These are phyloP conservation scores for Luffa acutangula DNA, from an alignment of 306 rosid genomes.

Conservation along the genomic window DNA sequence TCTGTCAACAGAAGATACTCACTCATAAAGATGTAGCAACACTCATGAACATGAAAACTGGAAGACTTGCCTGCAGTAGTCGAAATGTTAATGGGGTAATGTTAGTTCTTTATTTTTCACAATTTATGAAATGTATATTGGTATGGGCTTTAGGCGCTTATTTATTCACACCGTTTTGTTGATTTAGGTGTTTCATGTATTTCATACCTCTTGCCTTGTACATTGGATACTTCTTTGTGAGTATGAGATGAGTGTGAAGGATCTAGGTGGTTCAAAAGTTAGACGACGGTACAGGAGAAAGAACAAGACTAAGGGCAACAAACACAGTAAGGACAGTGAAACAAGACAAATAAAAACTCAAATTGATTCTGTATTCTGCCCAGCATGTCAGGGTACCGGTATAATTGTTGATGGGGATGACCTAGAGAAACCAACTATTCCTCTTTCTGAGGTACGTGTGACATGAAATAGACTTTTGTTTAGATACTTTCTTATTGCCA, in stretches of 20 bases:
- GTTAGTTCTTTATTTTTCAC: background rate
- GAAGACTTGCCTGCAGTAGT: constrained; percentile 74
- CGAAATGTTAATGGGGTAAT: constrained; percentile 75
- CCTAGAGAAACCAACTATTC: constrained; percentile 36
- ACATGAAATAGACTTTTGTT: background rate
- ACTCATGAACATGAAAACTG: constrained; percentile 61
- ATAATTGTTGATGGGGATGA: constrained; percentile 30
- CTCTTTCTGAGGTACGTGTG: constrained; percentile 54
- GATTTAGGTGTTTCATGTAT: constrained; percentile 74
- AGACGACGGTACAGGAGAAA: constrained; percentile 41
- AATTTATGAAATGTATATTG: background rate
- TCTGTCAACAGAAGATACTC: constrained; percentile 90
- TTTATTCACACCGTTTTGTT: background rate
- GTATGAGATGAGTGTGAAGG: constrained; percentile 36
- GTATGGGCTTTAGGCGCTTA: background rate
- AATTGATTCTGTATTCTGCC: constrained; percentile 54
- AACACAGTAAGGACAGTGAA: constrained; percentile 27
- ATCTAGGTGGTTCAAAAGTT: constrained; percentile 28
- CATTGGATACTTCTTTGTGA: constrained; percentile 86
- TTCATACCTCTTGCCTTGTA: constrained; percentile 71
- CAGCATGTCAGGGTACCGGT: constrained; percentile 93
- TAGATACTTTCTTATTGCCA: background rate
- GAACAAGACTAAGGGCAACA: constrained; percentile 25
- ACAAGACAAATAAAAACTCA: constrained; percentile 17
- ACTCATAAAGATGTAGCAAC: constrained; percentile 91